Percentiles rank a stretch among this genome's conserved stretches.
phyloP scores from a whole-genome alignment of 257 asterid genomes.

The Solanum virginianum region DNA sequence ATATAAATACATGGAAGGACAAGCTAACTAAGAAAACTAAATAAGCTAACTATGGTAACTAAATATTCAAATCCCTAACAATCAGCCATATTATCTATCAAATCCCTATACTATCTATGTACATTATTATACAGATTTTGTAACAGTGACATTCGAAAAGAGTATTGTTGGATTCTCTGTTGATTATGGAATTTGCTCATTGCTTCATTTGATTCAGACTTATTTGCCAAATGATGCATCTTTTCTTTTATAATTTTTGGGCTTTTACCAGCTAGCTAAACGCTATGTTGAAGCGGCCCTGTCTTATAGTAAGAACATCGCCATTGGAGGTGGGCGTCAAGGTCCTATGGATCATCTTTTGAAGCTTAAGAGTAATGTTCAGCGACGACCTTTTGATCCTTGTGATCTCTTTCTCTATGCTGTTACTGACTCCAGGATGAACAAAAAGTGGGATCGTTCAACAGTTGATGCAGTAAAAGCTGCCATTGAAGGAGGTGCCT shows the following conservation, averaged over 20 bases:
- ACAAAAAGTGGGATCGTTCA: conserved; percentile 75
- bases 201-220: not conserved
- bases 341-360: conserved; percentile 84
- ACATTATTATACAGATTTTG: no score
- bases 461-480: conserved; percentile 67
- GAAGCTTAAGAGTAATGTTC: conserved; percentile 49
- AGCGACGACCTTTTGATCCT: conserved; percentile 45
- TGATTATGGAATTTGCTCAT: not conserved
- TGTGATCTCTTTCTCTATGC: conserved; percentile 74
- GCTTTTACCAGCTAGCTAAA: conserved; percentile 57
- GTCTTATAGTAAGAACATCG: conserved; percentile 67
- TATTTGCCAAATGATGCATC: not conserved
- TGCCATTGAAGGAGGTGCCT: conserved; percentile 89
- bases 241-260: not conserved
- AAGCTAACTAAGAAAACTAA: no score
- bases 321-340: conserved; percentile 64
- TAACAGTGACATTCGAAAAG: not conserved
- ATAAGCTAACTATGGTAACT: no score
- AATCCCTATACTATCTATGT: no score
- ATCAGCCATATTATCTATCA: no score
- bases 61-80: no score
- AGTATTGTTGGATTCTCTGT: not conserved
- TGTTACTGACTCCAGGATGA: conserved; percentile 93
- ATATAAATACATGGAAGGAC: no score
- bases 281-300: conserved; percentile 61